Evolutionary conservation across 768 basidiomycete genomes (phyloP), one percentile per base, ranked within the genome.

Genomic region (Tricholoma sp.): DNA sequence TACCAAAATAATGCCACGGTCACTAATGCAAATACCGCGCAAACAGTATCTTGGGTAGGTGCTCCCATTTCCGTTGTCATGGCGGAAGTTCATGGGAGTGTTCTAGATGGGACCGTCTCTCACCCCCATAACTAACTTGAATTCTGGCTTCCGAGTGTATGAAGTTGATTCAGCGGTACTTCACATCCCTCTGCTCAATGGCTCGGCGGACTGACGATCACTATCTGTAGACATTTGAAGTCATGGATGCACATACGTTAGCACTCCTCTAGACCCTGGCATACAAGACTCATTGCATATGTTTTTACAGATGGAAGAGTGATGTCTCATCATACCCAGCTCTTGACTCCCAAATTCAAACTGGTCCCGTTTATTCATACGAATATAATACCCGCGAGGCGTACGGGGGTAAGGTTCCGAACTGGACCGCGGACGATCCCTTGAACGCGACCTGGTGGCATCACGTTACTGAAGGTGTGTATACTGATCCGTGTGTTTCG

Each of bases 371-470:
- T 3, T 91, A 77, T 59, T 60, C 65, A 16, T 79, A 80, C 61
- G 89, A 91, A 69, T 91, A 91, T 65, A 85, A 74, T 63, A 85
- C 88, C 22, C 83, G 89, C 43, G 75, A 82, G 54, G 74, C 84
- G 0, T 91, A 89, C 58, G 89, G 87, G 31, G 65, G 64, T 35
- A 80, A 70, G 54, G 78, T 86, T 52, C 69, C 76, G 1, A 74
- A 79, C 32, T 91, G 89, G 89, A 73, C 76, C 24, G 66, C 72
- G 2, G 74, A 76, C 54, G 88, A 88, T 65, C 89, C 89, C 0
- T 69, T 91, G 59, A 91, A 91, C 59, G 86, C 86, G 6, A 90
- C 89, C 9, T 91, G 86, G 84, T 91, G 89, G 89, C 89, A 90
- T 63, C 79, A 69, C 47, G 86, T 91, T 41, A 90, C 89, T 9